Conservation (phyloP, 345 rosid species). For the Acer saccharum region DNA sequence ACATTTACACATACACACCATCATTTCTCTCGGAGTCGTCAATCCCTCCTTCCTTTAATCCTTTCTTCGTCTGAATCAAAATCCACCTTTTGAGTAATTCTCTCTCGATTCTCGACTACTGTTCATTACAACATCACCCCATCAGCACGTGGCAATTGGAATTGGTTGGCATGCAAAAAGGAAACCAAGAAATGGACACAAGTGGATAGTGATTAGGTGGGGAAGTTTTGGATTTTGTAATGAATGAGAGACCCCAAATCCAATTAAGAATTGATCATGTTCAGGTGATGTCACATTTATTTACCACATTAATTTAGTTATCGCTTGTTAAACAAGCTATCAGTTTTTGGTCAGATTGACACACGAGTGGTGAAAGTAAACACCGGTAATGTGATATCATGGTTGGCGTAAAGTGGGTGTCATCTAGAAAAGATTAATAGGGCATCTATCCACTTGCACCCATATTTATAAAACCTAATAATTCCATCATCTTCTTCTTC, state of each 20-base stretch:
- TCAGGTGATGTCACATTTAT: slow-evolving; percentile 36
- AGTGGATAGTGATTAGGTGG: neutral
- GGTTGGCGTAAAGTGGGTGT: slow-evolving; percentile 10
- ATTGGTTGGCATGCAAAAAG: slow-evolving; percentile 1
- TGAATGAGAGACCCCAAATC: slow-evolving; percentile 14
- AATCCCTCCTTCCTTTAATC: neutral
- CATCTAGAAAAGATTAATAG: neutral
- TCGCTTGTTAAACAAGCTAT: slow-evolving; percentile 36
- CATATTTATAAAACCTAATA: neutral
- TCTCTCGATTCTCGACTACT: neutral
- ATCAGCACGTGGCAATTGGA: neutral
- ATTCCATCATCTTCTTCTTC: neutral
- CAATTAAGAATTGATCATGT: slow-evolving; percentile 26
- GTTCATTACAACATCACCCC: no score
- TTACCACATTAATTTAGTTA: neutral
- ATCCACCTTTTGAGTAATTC: neutral
- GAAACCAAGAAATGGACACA: neutral
- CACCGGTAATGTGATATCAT: slow-evolving; percentile 24
- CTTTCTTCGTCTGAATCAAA: no score
- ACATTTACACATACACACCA: neutral
- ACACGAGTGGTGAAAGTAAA: neutral
- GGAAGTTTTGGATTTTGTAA: neutral
- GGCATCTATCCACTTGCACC: neutral
- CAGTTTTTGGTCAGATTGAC: slow-evolving; percentile 22
- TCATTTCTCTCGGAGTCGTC: neutral